phyloP scores from a whole-genome alignment of 441 rosid genomes.

The Erodium texanum region DNA sequence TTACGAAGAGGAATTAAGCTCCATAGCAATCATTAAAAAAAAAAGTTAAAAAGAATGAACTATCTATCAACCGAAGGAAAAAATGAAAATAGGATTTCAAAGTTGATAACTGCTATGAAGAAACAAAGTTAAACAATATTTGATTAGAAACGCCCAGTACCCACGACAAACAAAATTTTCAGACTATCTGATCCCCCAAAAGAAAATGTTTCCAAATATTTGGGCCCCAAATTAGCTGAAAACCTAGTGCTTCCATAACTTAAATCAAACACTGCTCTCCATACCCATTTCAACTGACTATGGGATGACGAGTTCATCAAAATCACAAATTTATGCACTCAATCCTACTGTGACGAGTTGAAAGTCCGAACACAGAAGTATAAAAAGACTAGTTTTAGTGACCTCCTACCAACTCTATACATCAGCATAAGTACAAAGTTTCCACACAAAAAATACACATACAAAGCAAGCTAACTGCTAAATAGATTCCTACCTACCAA shows the following conservation, averaged over 20 bases:
- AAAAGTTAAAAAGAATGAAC: not conserved
- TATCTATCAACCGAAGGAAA: not conserved
- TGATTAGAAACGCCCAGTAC: not conserved
- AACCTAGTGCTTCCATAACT: not conserved
- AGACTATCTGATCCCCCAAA: not conserved
- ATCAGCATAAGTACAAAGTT: not conserved
- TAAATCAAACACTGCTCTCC: not conserved
- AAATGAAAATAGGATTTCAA: not conserved
- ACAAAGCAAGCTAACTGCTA: not conserved
- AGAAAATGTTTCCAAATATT: not conserved
- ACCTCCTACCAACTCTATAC: not conserved
- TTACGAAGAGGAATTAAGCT: not conserved
- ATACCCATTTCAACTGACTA: not conserved
- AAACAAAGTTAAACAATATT: not conserved
- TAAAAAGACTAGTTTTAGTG: not conserved
- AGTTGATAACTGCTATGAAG: not conserved
- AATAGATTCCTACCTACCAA: not conserved
- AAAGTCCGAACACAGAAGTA: not conserved
- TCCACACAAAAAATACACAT: not conserved
- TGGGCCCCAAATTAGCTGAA: not conserved
- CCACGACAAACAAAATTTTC: not conserved
- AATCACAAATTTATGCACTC: not conserved
- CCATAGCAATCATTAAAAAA: not conserved
- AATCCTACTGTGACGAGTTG: not conserved
- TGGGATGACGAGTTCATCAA: not conserved